Conservation (phyloP, 176 grass and related monocot species). For the Otatea glauca region DNA sequence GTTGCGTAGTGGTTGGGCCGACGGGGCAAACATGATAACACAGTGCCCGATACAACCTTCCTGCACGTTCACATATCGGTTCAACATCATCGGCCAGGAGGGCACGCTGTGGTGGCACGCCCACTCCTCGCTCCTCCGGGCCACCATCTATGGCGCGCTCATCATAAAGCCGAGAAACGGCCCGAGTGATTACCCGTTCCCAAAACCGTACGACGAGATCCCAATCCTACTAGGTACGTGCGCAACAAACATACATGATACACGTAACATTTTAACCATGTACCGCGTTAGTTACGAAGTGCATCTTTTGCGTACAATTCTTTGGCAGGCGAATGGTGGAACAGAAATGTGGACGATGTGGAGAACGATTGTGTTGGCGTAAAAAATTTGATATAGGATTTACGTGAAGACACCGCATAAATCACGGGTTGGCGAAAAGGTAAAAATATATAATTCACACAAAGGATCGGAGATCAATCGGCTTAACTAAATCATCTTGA, state of each 20-base stretch:
- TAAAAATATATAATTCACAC: no score
- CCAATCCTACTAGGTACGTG: slow-evolving; percentile 46
- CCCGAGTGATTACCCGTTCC: slow-evolving; percentile 47
- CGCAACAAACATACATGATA: not conserved
- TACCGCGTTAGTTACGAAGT: not conserved
- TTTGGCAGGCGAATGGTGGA: slow-evolving; percentile 46
- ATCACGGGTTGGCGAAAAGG: no score
- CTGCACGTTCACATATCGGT: slow-evolving; percentile 45
- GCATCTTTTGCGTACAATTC: not conserved
- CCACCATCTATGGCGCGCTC: slow-evolving; percentile 69
- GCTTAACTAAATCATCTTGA: no score
- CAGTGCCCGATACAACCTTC: slow-evolving; percentile 38
- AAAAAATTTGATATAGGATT: no score
- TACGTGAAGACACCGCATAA: no score
- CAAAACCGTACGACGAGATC: slow-evolving; percentile 45
- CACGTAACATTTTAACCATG: not conserved
- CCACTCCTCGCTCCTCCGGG: slow-evolving; percentile 51
- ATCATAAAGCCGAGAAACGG: slow-evolving; percentile 46
- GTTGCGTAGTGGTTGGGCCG: slow-evolving; percentile 33
- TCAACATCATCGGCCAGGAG: slow-evolving; percentile 66
- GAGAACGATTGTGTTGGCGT: no score
- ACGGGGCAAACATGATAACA: slow-evolving; percentile 42
- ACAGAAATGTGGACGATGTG: slow-evolving; percentile 46
- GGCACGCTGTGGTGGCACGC: slow-evolving; percentile 93
- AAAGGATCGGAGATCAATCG: no score